Evolutionary conservation across 164 flowering plant genomes (phyloP), one percentile per base, ranked within the genome.

Genomic region (Cinnamomum chago): DNA sequence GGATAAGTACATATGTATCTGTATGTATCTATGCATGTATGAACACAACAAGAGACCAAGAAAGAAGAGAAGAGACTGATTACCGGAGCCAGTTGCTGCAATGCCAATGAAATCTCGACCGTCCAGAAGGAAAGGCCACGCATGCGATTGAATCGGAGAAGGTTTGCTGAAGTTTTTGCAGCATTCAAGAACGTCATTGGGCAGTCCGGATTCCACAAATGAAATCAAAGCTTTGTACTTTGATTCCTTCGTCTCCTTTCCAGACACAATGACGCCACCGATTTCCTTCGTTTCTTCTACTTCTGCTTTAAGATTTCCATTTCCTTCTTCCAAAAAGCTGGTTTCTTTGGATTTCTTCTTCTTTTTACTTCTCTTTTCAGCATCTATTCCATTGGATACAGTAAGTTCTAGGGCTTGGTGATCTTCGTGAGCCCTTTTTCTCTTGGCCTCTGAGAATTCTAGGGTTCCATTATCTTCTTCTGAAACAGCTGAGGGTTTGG

Each of bases 51-150:
- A 22, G 23, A 55, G 60, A 55, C 17, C 1, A 14, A 18, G 17
- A 55, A 62, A 13, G n/a, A 52, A 23, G 4, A n/a, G 24, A 58
- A n/a, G 10, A 66, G 25, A 30, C 28, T 50, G 50, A 62, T 62
- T 73, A 90, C 98, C 97, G 73, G 97, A 92, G 1, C 97, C 97
- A 72, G 97, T 91, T 5, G 84, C 85, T 0, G 97, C 98, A 65
- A 92, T 91, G 40, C 97, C 97, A 67, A 94, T 92, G 80, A 94
- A 85, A 83, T 94, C 98, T 6, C 98, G 90, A 14, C 92, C 95
- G 22, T 92, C 83, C 79, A 93, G 81, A 69, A 95, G 83, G 77
- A 92, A 95, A 18, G 98, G 95, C 98, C 98, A 93, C 0, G 98
- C 87, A 62, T 84, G 85, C 6, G 97, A 82, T 75, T 95, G 97